A percentile compares a stretch with the other conserved stretches of the same genome.
phyloP scores from a whole-genome alignment of 345 rosid species.

The Heritiera littoralis region DNA sequence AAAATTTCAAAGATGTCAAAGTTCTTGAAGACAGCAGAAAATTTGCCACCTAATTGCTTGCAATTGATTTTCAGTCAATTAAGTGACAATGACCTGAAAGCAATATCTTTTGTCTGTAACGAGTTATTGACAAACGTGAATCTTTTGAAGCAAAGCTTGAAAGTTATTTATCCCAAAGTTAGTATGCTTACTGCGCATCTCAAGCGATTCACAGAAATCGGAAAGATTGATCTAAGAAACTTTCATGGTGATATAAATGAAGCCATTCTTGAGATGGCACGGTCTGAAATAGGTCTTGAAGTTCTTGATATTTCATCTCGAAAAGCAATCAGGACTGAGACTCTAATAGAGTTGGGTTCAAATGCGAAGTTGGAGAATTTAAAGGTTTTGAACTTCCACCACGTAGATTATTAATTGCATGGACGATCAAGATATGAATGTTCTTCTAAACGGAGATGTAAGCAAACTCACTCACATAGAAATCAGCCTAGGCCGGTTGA shows the following conservation, averaged over 20 bases:
- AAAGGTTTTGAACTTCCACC: neutral
- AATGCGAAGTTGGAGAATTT: neutral
- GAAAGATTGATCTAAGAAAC: too few species aligned
- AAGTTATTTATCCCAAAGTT: neutral
- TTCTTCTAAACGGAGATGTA: too few species aligned
- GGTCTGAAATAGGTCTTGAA: neutral
- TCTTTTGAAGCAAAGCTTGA: too few species aligned
- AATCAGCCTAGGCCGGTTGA: too few species aligned
- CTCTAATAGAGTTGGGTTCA: neutral
- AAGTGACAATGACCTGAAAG: neutral
- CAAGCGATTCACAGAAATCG: too few species aligned
- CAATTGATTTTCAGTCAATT: neutral
- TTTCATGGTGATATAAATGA: neutral
- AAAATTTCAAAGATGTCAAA: too few species aligned
- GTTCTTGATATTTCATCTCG: neutral
- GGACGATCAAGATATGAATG: too few species aligned
- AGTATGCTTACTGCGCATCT: neutral
- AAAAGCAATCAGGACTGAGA: neutral
- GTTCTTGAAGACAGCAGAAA: too few species aligned
- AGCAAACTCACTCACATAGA: too few species aligned
- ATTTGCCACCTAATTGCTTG: too few species aligned
- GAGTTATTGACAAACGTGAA: neutral
- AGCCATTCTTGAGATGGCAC: neutral
- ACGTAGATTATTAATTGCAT: neutral
- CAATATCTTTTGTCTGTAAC: neutral